Evolutionary conservation across 768 basidiomycete species (phyloP), one percentile per base, ranked within the genome.

Genomic region (Calocera cornea): DNA sequence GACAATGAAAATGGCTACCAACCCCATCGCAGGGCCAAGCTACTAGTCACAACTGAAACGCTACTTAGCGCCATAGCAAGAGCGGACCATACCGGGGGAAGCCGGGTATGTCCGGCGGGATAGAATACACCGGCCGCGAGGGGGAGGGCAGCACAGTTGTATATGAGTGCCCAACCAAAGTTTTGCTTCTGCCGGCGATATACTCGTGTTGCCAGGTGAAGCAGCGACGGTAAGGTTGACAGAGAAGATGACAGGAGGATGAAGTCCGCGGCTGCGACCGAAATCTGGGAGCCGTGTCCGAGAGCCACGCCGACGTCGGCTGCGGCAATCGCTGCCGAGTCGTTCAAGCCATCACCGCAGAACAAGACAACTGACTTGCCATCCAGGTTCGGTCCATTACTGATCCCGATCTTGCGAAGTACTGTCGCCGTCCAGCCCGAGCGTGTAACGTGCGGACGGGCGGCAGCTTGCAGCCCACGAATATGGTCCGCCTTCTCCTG

Each of bases 81-180:
- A 0, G 89, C 88, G 11, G 87, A 85, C 88, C 89, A 92, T 1
- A 90, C 88, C 1, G 92, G 90, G 79, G 80, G 65, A 86, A 84
- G 67, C 33, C 87, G 80, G 22, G 81, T 80, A 68, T 84, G 85
- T 16, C 83, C 80, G n/a, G 82, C 80, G 3, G 88, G 87, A 73
- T 89, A 91, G 16, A 92, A 79, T 2, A 83, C 87, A 0, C 90
- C 91, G 0, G 89, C 90, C 1, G 91, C 90, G 64, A 92, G 80
- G 0, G 90, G 89, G 1, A 91, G 68, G 10, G 87, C 83, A 54
- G 84, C 76, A 2, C 85, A 70, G 71, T 90, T 90, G 73, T 90
- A 89, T 65, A 87, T 74, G 22, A 81, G 74, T 10, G 89, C 87
- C 86, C 87, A 65, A 47, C 68, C 86, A 71, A 91, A 89, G 74